Evolutionary conservation across 1,284 basidiomycete genomes (phyloP), one percentile per base, ranked within the genome.

Genomic region (Pseudomicrostroma phylloplanum): DNA sequence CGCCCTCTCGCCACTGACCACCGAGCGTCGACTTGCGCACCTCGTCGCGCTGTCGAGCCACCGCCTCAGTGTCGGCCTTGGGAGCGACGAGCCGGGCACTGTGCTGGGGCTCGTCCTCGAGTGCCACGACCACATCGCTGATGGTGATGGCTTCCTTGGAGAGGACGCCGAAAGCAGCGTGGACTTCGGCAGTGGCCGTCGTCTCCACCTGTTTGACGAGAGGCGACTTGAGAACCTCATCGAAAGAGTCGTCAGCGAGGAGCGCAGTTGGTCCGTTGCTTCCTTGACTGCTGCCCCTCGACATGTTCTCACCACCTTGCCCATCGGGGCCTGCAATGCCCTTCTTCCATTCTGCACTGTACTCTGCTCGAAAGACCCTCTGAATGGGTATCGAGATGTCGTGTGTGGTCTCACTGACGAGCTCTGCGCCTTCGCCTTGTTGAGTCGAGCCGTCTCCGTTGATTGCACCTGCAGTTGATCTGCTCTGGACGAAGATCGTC

Each of bases 1-100:
- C 61, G 4, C 56, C 61, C 11, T 41, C 12, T 15, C 23, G 53
- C 58, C 61, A 63, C 23, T n/a, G 15, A 1, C 40, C 55, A 36
- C 17, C 42, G 21, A 63, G 30, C 15, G 41, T 23, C 3, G 21
- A 19, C 21, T 54, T 21, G 51, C 51, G 51, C n/a, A 54, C 17
- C 15, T 13, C 25, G 21, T 54, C 51, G n/a, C 17, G 46, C 46
- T 12, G 36, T 15, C 17, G 13, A 26, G 15, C 11, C 42, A n/a
- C 43, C 13, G 17, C 58, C 13, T 36, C 11, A 1, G 13, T 2
- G 49, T 23, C 57, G 17, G 23, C 9, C 36, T 40, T n/a, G 43
- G 15, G 17, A 3, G 15, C 43, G 12, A 48, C 21, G 21, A 54
- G 21, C 13, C 13, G 21, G 13, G 51, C 51, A 54, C 26, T 25